Evolutionary conservation across 2,329 filamentous ascomycete genomes (phyloP), one percentile per base, ranked within the genome.

Genomic region (Pseudogymnoascus sp.): DNA sequence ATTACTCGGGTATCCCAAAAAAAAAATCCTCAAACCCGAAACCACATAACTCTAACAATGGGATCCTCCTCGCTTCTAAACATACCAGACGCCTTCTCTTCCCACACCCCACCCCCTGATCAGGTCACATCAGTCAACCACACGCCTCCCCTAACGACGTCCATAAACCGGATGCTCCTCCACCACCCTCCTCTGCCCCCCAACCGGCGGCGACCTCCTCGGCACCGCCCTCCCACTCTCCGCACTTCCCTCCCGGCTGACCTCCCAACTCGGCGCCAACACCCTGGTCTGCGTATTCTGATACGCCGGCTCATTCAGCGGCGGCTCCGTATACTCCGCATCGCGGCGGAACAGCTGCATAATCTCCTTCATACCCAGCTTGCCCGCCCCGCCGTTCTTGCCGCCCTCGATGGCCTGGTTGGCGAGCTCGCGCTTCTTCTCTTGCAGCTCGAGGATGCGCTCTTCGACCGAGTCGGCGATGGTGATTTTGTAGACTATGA

Each of bases 401-500:
- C 86, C 87, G 66, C 87, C 86, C 75, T 97, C 94, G 64, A 99
- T 94, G 11, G 94, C 91, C 66, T 92, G 87, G 71, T 91, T 88
- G n/a, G 94, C 93, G 11, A 99, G 83, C 69, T 91, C 85, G 10
- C 94, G 86, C 78, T 99, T 99, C 76, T 92, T 91, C 67, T 96
- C 89, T 76, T 99, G 94, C 21, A 99, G 83, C 65, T 90, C 91
- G n/a, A 97, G 79, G 70, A 99, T 99, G 64, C 92, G 86, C 75
- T 93, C 92, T 79, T 99, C 94, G 63, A 99, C 93, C 0, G 89
- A 92, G 68, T 88, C 82, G 67, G 85, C 84, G 65, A 99, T 87
- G 2, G 92, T 96, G 70, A 99, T 84, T 71, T 94, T 95, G 80
- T 96, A 99, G 66, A 99, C 91, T 63, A 93, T 85, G 35, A 99